phyloP scores from a whole-genome alignment of 2,329 filamentous ascomycete species.

The Mariannaea sp. region DNA sequence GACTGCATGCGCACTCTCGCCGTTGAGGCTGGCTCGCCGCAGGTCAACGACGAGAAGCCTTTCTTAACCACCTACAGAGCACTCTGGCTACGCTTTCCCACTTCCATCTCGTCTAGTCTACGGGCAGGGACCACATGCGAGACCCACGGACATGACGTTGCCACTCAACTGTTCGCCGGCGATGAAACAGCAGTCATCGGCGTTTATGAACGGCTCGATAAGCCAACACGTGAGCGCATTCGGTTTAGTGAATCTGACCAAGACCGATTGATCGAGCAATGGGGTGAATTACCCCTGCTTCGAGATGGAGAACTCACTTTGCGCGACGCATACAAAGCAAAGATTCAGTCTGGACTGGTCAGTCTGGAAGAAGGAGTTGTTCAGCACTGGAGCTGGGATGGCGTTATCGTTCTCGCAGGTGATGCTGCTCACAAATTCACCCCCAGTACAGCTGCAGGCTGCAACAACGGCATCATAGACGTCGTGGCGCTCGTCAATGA shows the following conservation, averaged over 20 bases:
- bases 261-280: background rate
- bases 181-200: no score
- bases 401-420: conserved; percentile 40
- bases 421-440: conserved; percentile 45
- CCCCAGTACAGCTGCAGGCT: conserved; percentile 39
- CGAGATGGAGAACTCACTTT: conserved; percentile 4
- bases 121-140: no score
- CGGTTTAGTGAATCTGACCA: background rate
- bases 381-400: conserved; percentile 35
- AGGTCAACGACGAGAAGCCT: background rate
- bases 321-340: conserved; percentile 4
- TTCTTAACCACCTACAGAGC: background rate
- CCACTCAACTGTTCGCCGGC: no score
- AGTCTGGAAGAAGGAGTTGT: conserved; percentile 43
- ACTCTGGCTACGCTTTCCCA: conserved; percentile 31
- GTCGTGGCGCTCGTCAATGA: conserved; percentile 8
- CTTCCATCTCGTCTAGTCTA: background rate
- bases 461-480: conserved; percentile 31
- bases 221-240: background rate
- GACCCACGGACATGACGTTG: no score
- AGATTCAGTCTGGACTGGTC: conserved; percentile 25
- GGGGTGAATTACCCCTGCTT: conserved; percentile 1
- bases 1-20: conserved; percentile 14
- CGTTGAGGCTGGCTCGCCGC: background rate
- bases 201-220: background rate